phyloP scores from a whole-genome alignment of 306 rosid species.

The Casuarina glauca region DNA sequence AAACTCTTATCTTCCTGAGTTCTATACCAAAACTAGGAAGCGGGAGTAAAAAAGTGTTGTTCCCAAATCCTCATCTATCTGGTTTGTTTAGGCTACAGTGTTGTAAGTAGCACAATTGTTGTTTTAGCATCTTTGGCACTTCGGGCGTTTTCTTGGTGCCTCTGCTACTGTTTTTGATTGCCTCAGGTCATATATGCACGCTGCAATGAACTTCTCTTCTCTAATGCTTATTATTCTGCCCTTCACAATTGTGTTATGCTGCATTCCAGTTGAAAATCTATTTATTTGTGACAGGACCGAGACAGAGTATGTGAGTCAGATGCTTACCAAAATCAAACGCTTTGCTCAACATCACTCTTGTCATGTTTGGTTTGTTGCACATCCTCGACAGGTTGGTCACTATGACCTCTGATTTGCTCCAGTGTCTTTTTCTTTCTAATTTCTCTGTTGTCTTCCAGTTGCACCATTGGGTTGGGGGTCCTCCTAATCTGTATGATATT shows the following conservation, averaged over 20 bases:
- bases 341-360: conserved; percentile 93
- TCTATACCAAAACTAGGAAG: background rate
- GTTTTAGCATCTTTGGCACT: background rate
- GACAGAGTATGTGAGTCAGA: conserved; percentile 94
- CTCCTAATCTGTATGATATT: conserved; percentile 94
- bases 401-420: background rate
- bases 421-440: conserved; percentile 27
- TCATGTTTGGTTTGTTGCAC: conserved; percentile 99
- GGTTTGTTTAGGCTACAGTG: background rate
- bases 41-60: background rate
- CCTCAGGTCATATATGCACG: no score
- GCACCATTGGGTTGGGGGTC: conserved; percentile 71
- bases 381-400: conserved; percentile 81
- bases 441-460: conserved; percentile 44
- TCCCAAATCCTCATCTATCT: background rate
- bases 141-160: background rate
- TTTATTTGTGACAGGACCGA: conserved; percentile 60
- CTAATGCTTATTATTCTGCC: conserved; percentile 6
- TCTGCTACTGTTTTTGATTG: background rate
- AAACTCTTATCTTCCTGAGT: background rate
- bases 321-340: conserved; percentile 87
- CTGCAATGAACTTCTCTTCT: conserved; percentile 4
- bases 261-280: background rate
- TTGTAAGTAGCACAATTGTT: background rate
- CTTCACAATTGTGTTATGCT: conserved; percentile 6